Evolutionary conservation across 306 rosid genomes (phyloP), one percentile per base, ranked within the genome.

Genomic region (Vigna radiata): DNA sequence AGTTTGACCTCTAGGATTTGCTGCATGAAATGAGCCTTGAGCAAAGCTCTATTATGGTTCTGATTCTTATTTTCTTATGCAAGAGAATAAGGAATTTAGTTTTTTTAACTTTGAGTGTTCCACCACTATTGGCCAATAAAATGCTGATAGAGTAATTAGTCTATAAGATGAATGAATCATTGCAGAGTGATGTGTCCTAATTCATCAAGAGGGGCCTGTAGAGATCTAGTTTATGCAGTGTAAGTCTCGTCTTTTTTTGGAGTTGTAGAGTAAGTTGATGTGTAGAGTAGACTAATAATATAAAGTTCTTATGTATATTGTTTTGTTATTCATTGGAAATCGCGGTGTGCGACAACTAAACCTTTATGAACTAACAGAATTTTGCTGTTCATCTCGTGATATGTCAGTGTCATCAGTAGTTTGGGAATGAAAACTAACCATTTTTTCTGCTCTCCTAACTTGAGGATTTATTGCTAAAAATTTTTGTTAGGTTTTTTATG

Each of bases 1-100:
- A 65, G 39, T 73, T 73, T 78, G 83, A 78, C 80, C 72, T 78
- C 6, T 25, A 17, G 14, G 29, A 73, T 73, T 58, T 77, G 47
- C 43, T 27, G 31, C 36, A 37, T 81, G 53, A 70, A 41, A 49
- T 14, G 58, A 83, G 72, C 80, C 58, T 77, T 67, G 68, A 47
- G 60, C 73, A 44, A 59, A 83, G 9, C 21, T 67, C 36, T 19
- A 3, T 54, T 54, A 0, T 3, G 46, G 66, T 83, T 73, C 78
- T 43, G 18, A 6, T 65, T 39, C 56, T 53, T 47, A 16, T 10
- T 43, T 37, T 71, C 29, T 82, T 68, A 72, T 77, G 21, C 50
- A 54, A 5, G 33, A 76, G 12, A 54, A 46, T 58, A 19, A 29
- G 73, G 68, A 8, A 17, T 64, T 39, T 43, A 43, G 12, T 10